A percentile compares a stretch with the other conserved stretches of the same genome.
These are phyloP conservation scores for Exophiala viscosa DNA, from an alignment of 2,329 filamentous ascomycete genomes.

Conservation along the genomic window DNA sequence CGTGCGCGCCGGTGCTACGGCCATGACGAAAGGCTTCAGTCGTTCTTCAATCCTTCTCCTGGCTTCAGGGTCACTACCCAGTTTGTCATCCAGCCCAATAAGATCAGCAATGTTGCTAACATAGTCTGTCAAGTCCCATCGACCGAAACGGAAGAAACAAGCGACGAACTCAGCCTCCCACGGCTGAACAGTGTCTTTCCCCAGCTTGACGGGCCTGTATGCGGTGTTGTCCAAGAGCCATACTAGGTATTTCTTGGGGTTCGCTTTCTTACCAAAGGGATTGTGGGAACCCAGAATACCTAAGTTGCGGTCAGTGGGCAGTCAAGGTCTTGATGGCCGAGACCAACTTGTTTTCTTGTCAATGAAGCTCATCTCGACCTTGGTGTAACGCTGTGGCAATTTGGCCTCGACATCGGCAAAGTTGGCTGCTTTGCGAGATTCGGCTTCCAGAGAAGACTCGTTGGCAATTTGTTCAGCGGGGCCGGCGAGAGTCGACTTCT, in stretches of 20 bases:
- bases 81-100: conserved; percentile 62
- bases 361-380: conserved; percentile 26
- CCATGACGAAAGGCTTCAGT: conserved; percentile 67
- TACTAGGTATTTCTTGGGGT: conserved; percentile 64
- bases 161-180: conserved; percentile 84
- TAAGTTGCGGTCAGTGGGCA: conserved; percentile 4
- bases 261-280: conserved; percentile 58
- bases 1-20: conserved; percentile 66
- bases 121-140: conserved; percentile 62
- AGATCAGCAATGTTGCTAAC: conserved; percentile 68
- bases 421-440: conserved; percentile 28
- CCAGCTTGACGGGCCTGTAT: conserved; percentile 50
- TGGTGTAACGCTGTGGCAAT: conserved; percentile 27
- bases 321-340: background rate
- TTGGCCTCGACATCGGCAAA: conserved; percentile 27
- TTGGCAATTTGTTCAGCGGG: conserved; percentile 23
- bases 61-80: conserved; percentile 49
- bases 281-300: conserved; percentile 43
- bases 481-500: conserved; percentile 12
- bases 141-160: conserved; percentile 72
- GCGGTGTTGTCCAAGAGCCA: conserved; percentile 93
- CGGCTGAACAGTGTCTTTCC: conserved; percentile 32
- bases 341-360: conserved; percentile 28
- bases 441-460: conserved; percentile 27
- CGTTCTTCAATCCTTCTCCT: conserved; percentile 59